Base-by-base conservation (phyloP, 2,329 filamentous ascomycete genomes). In the Lecanicillium sp. region DNA sequence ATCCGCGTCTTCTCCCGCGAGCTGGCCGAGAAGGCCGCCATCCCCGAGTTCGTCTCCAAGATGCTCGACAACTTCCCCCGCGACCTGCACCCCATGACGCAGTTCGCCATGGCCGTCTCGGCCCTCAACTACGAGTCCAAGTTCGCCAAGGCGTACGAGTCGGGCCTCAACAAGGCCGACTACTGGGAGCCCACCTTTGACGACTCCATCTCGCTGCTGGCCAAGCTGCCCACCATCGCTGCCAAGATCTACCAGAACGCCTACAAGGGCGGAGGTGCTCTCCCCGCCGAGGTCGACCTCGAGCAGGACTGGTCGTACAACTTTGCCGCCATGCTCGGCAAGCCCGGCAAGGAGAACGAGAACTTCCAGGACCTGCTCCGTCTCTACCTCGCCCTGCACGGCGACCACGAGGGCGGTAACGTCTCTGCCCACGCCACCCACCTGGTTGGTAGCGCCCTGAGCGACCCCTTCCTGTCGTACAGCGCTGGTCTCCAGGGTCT, bases 131-230 rank as follows among this genome's bases (percentile, higher is more conserved):
- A 95, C 62, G 88, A 88, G 51, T 95, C 87, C 53, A 79, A 83
- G 56, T 98, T 98, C 52, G 92, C 90, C 47, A 89, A 88, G 65
- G 84, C 84, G 15, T 98, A 98, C 63, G 90, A 89, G 62, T 68
- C 83, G 51, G 92, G 92, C 27, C 68, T 97, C 49, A 85, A 81
- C 74, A 98, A 97, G 74, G 86, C 87, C 38, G 87, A 96, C 52
- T 97, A 97, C 77, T 98, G 92, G 92, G 92, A 97, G 69, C 87
- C 90, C 12, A 94, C 87, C 32, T 97, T 94, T 58, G 90, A 97
- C 59, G 92, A 98, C 69, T 81, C 77, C 61, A 95, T 98, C 62
- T 87, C 84, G 34, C 75, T 98, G 46, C 77, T 98, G 41, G 92
- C 90, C 46, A 98, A 98, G 73, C 81, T 98, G 39, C 92, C 92